Percentiles rank a stretch among this genome's conserved stretches.
These are phyloP conservation scores for Kwoniella botswanensis DNA, from an alignment of 768 basidiomycete species.

Conservation along the genomic window DNA sequence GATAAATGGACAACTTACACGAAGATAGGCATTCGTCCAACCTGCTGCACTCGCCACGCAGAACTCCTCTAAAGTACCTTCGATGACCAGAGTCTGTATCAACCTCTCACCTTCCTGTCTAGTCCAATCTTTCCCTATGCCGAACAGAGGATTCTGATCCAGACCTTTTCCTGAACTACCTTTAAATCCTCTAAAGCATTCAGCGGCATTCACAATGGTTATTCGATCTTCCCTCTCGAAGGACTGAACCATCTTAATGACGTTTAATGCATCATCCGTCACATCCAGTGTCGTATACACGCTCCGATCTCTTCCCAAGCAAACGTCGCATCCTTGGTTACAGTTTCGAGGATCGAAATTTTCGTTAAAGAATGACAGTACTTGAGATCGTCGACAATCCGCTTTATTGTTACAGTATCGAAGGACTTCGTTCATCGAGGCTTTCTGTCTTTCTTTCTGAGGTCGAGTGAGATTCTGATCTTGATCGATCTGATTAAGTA, in stretches of 20 bases:
- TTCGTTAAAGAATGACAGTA: constrained; percentile 90
- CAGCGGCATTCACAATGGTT: constrained; percentile 68
- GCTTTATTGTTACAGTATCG: constrained; percentile 78
- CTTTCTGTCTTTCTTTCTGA: constrained; percentile 71
- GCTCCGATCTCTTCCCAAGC: constrained; percentile 63
- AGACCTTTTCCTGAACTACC: constrained; percentile 63
- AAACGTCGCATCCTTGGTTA: constrained; percentile 79
- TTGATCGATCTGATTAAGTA: constrained; percentile 67
- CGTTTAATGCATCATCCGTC: constrained; percentile 65
- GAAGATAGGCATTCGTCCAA: constrained; percentile 59
- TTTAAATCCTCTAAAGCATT: constrained; percentile 71
- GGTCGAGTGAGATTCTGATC: constrained; percentile 64
- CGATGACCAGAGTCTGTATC: constrained; percentile 65
- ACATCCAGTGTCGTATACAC: constrained; percentile 65
- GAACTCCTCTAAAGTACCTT: constrained; percentile 65
- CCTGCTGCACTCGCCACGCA: constrained; percentile 60
- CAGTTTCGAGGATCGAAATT: constrained; percentile 73
- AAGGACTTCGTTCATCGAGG: constrained; percentile 71
- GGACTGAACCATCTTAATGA: constrained; percentile 67
- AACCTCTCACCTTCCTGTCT: constrained; percentile 69
- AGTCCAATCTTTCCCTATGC: constrained; percentile 62
- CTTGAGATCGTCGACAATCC: constrained; percentile 82
- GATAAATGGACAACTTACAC: constrained; percentile 35
- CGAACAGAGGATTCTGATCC: constrained; percentile 64
- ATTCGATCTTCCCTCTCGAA: constrained; percentile 64